Evolutionary conservation across 1,284 basidiomycete genomes (phyloP).

Genomic region (Singerocomus inundabilis): DNA sequence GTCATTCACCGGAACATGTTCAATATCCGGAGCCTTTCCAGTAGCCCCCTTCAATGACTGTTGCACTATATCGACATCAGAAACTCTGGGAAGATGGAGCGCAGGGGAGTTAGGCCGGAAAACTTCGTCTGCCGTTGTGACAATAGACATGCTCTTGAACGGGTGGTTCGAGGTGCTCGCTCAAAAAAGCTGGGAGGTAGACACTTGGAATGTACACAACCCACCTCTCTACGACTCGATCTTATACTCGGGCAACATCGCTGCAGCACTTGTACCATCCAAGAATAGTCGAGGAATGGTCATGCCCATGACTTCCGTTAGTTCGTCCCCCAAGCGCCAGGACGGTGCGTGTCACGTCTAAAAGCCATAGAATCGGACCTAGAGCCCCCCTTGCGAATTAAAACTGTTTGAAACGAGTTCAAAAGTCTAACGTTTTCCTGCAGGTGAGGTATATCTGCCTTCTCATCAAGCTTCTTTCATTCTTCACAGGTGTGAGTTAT

Average conservation of each 20-base stretch:
- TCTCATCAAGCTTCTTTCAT: slow-evolving; percentile 4
- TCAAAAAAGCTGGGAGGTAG: slow-evolving; percentile 4
- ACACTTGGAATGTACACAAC: not conserved
- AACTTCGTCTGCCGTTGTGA: slow-evolving; percentile 1
- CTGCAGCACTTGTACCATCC: slow-evolving; percentile 1
- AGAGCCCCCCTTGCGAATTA: not conserved
- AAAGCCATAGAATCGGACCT: not conserved
- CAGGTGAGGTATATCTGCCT: slow-evolving; percentile 23
- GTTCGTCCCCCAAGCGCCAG: slow-evolving; percentile 1
- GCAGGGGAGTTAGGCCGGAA: not conserved
- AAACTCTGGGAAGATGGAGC: slow-evolving; percentile 1
- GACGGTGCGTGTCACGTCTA: slow-evolving; percentile 3
- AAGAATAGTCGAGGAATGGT: not conserved
- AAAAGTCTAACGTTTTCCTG: slow-evolving; percentile 5
- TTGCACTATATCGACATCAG: slow-evolving; percentile 1
- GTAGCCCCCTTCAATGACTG: not conserved
- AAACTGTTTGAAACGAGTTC: slow-evolving; percentile 12
- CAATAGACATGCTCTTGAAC: slow-evolving; percentile 14
- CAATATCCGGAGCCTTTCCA: slow-evolving; percentile 48
- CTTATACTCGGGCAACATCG: slow-evolving; percentile 23
- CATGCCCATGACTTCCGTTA: not conserved
- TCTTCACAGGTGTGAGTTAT: not conserved
- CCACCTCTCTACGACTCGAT: slow-evolving; percentile 8
- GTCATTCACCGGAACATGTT: slow-evolving; percentile 66
- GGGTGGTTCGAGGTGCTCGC: not conserved